Evolutionary conservation across 2,329 filamentous ascomycete genomes (phyloP).

Genomic region (Septoria petroselini): DNA sequence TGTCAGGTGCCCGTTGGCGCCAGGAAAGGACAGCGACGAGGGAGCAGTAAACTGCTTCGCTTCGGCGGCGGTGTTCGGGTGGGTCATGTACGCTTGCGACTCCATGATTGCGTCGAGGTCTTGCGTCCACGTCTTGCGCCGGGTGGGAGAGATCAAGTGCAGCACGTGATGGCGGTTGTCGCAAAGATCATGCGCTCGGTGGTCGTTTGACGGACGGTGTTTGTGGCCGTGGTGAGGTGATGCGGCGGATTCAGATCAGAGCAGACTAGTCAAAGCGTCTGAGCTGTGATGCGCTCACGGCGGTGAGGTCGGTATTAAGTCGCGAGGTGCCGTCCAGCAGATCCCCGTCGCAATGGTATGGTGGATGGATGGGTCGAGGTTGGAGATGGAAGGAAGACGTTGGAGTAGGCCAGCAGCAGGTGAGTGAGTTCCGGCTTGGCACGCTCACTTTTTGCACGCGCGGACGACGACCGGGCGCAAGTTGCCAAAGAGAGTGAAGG

Average conservation of each 20-base stretch:
- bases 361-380: constrained; percentile 3
- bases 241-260: constrained; percentile 22
- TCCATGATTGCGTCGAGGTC: constrained; percentile 62
- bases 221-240: constrained; percentile 5
- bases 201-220: constrained; percentile 1
- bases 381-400: constrained; percentile 4
- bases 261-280: constrained; percentile 24
- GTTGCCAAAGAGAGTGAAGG: constrained; percentile 11
- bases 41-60: constrained; percentile 94
- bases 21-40: constrained; percentile 87
- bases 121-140: too few species aligned
- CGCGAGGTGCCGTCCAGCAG: constrained; percentile 20
- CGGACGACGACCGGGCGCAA: constrained; percentile 12
- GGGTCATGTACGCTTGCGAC: constrained; percentile 67
- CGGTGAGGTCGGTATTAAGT: constrained; percentile 7
- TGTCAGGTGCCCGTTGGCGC: constrained; percentile 70
- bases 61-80: constrained; percentile 86
- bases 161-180: constrained; percentile 3
- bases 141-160: background rate
- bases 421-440: constrained; percentile 11
- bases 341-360: constrained; percentile 17
- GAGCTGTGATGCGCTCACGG: constrained; percentile 21
- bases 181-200: constrained; percentile 3
- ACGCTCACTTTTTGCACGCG: constrained; percentile 11
- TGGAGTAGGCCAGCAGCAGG: constrained; percentile 1